Evolutionary conservation across 306 rosid species (phyloP), one percentile per base, ranked within the genome.

Genomic region (Calophaca sinica): DNA sequence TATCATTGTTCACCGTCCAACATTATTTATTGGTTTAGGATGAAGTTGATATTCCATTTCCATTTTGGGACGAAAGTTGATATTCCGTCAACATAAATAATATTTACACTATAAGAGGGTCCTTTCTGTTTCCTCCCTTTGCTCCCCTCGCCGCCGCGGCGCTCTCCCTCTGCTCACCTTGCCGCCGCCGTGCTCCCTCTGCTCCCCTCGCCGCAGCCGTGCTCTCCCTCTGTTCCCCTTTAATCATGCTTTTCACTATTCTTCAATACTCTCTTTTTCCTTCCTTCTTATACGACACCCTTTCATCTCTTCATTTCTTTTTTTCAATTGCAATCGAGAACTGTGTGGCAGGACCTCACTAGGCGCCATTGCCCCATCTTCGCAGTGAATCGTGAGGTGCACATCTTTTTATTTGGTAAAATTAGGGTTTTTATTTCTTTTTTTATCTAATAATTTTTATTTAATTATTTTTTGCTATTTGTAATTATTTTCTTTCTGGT

Each of bases 371-470:
- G 97, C 83, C 99, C 97, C 51, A 84, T 85, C 29, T 94, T 87
- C 68, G 91, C 84, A 28, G 97, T 94, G 33, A 92, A 94, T 92
- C 96, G 96, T 10, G 99, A 94, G 99, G 99, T 94, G 8, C 46
- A 42, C 54, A 5, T 68, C 59, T 48, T 68, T 48, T 69, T 12
- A 36, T 3, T 79, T 77, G 36, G 6, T 79, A 48, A 10, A 62
- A 54, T 58, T 83, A 10, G 87, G 70, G 78, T 83, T 80, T 61
- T 38, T 74, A 77, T 60, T 31, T 72, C 0, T 6, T 13, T 33
- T 62, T 31, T 35, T 2, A 35, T 35, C 38, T 3, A 2, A 2
- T 12, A 3, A 1, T 31, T 5, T 52, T 42, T 29, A 20, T 6
- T 4, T 67, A 6, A 31, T 31, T 33, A 9, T 48, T 45, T 4